Evolutionary conservation across 331 rosid species (phyloP), one percentile per base, ranked within the genome.

Genomic region (Cydonia oblonga): DNA sequence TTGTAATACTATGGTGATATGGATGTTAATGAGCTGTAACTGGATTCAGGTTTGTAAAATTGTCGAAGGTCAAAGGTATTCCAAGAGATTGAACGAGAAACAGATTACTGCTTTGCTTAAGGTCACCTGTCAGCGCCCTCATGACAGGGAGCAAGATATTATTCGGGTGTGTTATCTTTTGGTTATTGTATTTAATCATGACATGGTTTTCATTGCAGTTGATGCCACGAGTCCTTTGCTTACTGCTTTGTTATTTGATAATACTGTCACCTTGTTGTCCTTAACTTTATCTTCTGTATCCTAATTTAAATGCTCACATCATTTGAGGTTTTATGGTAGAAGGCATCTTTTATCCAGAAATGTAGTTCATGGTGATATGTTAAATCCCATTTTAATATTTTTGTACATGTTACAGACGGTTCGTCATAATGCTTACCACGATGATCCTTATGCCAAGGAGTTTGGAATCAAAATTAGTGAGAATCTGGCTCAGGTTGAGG

Each of bases 71-170:
- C 99, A 95, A 70, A 65, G 99, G 73, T 95, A 95, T 38, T 89
- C 99, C 0, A 95, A 91, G 75, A 76, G 96, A 81, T 59, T 95
- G 54, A 95, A 95, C 73, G 96, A 91, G 75, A 82, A 81, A 59
- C 99, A 95, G 82, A 95, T 95, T 42, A 89, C 99, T 40, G 96
- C 91, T 59, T 71, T 95, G 76, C 86, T 95, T 25, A 91, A 85
- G 80, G 99, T 89, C 32, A 91, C 97, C 9, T 95, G 99, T 30
- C 99, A 95, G 78, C 97, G 99, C 2, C 99, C 99, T 25, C 73
- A 83, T 12, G 97, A 91, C 1, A 88, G 99, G 84, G 97, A 95
- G 69, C 74, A 76, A 0, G 97, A 95, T 65, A 95, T 95, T 32
- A 75, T 88, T 85, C 96, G 85, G 97, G 99, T 91, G 6, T 6